Conservation (phyloP, 2,329 filamentous ascomycete genomes). For the Alternaria sp. region DNA sequence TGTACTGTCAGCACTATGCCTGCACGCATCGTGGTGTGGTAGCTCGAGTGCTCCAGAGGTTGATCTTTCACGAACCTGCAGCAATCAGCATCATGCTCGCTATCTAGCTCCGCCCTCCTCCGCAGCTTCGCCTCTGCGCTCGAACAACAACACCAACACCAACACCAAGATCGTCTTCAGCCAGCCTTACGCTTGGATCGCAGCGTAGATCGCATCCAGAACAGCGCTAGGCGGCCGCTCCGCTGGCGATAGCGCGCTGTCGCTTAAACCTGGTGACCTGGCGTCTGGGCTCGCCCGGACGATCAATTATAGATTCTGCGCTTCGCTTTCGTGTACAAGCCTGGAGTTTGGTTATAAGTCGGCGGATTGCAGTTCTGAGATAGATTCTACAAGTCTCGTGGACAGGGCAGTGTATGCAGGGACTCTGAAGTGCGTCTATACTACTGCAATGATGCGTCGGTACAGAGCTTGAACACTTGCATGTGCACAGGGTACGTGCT, state of each 20-base stretch:
- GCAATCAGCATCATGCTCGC: neutral
- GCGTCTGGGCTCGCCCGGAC: neutral
- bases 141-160: neutral
- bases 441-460: neutral
- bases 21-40: neutral
- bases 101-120: neutral
- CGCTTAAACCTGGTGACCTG: neutral
- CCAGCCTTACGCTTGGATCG: neutral
- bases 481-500: neutral
- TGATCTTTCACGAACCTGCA: neutral
- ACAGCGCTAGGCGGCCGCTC: neutral
- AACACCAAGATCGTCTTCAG: slow-evolving; percentile 1
- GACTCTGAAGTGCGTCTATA: neutral
- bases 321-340: neutral
- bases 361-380: neutral
- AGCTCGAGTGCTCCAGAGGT: neutral
- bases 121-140: neutral
- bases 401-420: neutral
- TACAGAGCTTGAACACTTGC: neutral
- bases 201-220: neutral
- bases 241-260: neutral
- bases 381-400: neutral
- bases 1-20: neutral
- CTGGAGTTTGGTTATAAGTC: neutral
- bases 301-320: neutral